Conservation (phyloP, 176 grass and related monocot genomes). For the Oryza rufipogon region DNA sequence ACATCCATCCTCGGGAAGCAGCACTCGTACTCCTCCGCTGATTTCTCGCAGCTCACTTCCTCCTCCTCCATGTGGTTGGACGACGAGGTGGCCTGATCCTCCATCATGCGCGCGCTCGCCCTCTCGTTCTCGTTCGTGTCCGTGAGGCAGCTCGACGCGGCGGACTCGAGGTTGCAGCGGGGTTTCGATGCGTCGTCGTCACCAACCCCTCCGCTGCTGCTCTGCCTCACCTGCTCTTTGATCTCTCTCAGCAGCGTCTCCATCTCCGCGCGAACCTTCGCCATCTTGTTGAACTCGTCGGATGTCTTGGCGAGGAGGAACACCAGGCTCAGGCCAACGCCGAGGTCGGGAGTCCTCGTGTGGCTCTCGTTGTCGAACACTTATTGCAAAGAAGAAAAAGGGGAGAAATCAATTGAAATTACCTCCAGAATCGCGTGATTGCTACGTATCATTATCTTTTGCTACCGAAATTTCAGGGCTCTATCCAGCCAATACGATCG, state of each 20-base stretch:
- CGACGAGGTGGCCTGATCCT: conserved; percentile 22
- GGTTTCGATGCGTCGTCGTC: background rate
- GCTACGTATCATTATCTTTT: background rate
- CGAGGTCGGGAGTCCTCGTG: conserved; percentile 24
- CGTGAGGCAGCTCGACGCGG: conserved; percentile 47
- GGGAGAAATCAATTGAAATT: background rate
- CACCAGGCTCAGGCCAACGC: conserved; percentile 50
- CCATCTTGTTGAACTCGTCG: conserved; percentile 69
- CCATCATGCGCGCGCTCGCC: background rate
- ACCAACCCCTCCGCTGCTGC: background rate
- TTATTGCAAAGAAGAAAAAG: background rate
- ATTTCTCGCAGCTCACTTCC: background rate
- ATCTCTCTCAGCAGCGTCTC: conserved; percentile 55
- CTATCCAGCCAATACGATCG: background rate
- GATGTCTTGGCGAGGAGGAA: conserved; percentile 65
- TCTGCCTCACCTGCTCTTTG: conserved; percentile 23
- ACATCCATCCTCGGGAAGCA: conserved; percentile 39
- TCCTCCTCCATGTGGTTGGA: conserved; percentile 15
- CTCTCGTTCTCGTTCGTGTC: conserved; percentile 31
- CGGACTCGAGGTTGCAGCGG: conserved; percentile 20
- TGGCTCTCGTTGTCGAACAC: background rate
- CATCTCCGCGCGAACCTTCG: conserved; percentile 57
- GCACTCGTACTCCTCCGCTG: background rate
- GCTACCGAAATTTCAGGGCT: background rate
- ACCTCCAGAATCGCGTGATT: background rate